Percentiles rank a stretch among this genome's conserved stretches.
Evolutionary conservation across 1,139 yeast species (phyloP).

Genomic region (Blastobotrys petasosporus): DNA sequence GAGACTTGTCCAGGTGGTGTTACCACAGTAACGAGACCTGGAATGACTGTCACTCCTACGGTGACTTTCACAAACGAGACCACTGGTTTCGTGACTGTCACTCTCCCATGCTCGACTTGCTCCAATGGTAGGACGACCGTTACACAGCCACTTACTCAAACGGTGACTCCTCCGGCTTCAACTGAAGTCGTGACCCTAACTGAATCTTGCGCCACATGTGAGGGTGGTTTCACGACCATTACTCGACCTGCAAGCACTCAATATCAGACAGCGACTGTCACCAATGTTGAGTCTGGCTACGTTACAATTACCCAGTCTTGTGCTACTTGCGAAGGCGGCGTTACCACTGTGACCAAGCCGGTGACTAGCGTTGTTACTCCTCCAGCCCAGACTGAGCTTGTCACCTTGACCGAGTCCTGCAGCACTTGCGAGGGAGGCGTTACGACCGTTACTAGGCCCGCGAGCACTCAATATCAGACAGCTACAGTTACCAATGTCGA

Average conservation of each 20-base stretch:
- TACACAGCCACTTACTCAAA: not conserved
- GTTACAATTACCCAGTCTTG: constrained; percentile 2
- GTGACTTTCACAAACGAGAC: too few species aligned
- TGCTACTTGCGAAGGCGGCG: constrained; percentile 2
- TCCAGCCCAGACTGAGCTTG: too few species aligned
- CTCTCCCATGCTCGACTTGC: constrained; percentile 8
- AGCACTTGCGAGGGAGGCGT: constrained; percentile 2
- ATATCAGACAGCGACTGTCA: not conserved
- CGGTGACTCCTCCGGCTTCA: too few species aligned
- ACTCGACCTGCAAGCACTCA: not conserved
- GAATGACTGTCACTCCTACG: too few species aligned
- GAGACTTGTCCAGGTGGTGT: constrained; percentile 4
- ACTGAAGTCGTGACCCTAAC: not conserved
- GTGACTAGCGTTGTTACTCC: too few species aligned
- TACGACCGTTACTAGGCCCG: not conserved
- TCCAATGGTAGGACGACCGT: constrained; percentile 6
- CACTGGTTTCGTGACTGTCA: not conserved
- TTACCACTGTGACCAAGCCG: not conserved
- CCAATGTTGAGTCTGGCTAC: too few species aligned
- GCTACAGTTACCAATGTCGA: too few species aligned
- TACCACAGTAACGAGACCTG: not conserved
- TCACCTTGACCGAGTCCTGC: constrained; percentile 3
- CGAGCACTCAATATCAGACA: not conserved
- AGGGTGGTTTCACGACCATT: not conserved
- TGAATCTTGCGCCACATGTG: constrained; percentile 3